Conservation (phyloP, 2,329 filamentous ascomycete species). For the Talaromyces piceae region DNA sequence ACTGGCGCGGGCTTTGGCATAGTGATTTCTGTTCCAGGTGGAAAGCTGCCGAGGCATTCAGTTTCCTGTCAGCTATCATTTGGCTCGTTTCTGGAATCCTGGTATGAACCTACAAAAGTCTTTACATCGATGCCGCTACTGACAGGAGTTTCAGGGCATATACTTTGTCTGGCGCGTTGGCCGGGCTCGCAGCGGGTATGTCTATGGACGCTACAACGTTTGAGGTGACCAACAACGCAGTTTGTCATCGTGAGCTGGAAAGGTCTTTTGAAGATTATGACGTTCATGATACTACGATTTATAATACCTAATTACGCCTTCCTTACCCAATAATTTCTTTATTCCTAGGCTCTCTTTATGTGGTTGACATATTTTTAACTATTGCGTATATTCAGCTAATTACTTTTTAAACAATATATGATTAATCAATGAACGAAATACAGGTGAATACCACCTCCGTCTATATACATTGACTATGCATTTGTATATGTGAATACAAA, state of each 20-base stretch:
- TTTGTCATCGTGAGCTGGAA: background rate
- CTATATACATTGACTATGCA: too few species aligned
- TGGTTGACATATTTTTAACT: background rate
- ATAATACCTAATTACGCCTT: background rate
- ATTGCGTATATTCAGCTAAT: background rate
- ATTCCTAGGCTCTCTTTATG: background rate
- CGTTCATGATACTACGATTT: background rate
- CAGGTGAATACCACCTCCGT: too few species aligned
- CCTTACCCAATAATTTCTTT: background rate
- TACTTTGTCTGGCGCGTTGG: constrained; percentile 14
- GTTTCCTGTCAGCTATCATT: constrained; percentile 62
- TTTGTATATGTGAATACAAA: too few species aligned
- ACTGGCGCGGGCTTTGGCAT: constrained; percentile 50
- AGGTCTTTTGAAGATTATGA: background rate
- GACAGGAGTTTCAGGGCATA: constrained; percentile 5
- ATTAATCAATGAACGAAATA: background rate
- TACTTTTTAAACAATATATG: background rate
- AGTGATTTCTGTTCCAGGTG: constrained; percentile 56
- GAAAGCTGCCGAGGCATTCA: constrained; percentile 65
- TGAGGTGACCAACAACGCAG: background rate
- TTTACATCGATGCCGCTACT: background rate
- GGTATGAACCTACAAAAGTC: constrained; percentile 21
- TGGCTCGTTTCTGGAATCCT: constrained; percentile 61
- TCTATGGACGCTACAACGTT: constrained; percentile 12
- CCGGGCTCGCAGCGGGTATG: constrained; percentile 1